These are phyloP conservation scores for Exophiala sideris DNA, from an alignment of 2,329 filamentous ascomycete species.

Conservation along the genomic window DNA sequence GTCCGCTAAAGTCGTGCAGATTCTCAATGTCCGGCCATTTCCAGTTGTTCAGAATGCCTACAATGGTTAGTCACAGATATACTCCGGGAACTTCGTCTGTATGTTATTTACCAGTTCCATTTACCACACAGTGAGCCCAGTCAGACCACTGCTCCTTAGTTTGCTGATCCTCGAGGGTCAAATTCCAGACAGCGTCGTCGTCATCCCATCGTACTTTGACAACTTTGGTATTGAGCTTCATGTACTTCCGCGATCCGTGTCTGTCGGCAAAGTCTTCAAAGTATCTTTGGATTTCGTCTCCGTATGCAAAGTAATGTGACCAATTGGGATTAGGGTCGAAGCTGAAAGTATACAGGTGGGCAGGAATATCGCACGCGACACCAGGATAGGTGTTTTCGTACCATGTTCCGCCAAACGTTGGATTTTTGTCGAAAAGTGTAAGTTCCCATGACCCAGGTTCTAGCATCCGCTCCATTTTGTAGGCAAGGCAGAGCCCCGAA, in stretches of 20 bases:
- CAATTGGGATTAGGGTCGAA: constrained; percentile 22
- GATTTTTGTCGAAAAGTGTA: constrained; percentile 43
- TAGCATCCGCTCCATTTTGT: constrained; percentile 12
- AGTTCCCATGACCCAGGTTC: constrained; percentile 30
- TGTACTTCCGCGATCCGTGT: constrained; percentile 28
- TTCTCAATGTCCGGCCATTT: no score
- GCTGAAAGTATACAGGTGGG: constrained; percentile 9
- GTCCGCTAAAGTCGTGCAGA: no score
- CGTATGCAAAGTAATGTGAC: constrained; percentile 23
- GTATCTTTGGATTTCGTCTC: constrained; percentile 30
- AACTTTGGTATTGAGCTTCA: constrained; percentile 38
- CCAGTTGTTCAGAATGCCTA: no score
- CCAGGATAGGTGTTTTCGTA: constrained; percentile 40
- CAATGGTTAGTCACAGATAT: no score
- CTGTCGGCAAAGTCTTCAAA: constrained; percentile 26
- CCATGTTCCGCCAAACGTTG: constrained; percentile 40
- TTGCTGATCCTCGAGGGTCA: no score
- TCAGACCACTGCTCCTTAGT: no score
- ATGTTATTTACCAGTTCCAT: no score
- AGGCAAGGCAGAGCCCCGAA: constrained; percentile 10
- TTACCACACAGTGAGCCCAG: no score
- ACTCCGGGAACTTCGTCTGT: no score
- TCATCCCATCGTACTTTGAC: constrained; percentile 39
- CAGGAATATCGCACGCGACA: constrained; percentile 10
- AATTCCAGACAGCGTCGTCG: constrained; percentile 33